A percentile compares a stretch with the other conserved stretches of the same genome.
These are phyloP conservation scores for Pseudoperonospora humuli DNA, from an alignment of 352 stramenopile genomes.

Conservation along the genomic window DNA sequence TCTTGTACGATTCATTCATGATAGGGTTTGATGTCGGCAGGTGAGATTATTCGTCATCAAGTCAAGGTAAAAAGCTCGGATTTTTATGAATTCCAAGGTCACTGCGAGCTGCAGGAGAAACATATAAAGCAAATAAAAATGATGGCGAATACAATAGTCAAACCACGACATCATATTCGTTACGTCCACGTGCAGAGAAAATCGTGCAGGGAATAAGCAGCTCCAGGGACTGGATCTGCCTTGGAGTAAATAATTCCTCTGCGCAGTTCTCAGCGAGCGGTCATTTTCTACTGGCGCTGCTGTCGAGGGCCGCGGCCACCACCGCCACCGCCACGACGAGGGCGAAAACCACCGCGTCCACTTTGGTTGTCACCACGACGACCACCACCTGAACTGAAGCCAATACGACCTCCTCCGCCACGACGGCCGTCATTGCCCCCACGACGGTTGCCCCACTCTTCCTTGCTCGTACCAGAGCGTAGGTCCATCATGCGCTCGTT, in stretches of 20 bases:
- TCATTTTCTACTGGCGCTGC: conserved; percentile 33
- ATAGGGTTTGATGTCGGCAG: conserved; percentile 17
- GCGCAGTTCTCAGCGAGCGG: conserved; percentile 14
- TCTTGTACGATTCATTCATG: conserved; percentile 12
- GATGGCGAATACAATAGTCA: conserved; percentile 11
- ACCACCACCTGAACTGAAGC: conserved; percentile 26
- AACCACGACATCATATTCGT: conserved; percentile 22
- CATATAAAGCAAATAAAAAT: conserved; percentile 28
- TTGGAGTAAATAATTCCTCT: conserved; percentile 8
- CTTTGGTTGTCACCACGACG: conserved; percentile 43
- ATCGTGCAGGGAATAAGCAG: conserved; percentile 9
- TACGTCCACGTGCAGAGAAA: conserved; percentile 13
- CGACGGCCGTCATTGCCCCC: conserved; percentile 30
- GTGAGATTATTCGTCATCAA: conserved; percentile 12
- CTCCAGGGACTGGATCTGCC: conserved; percentile 13
- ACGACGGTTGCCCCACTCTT: conserved; percentile 58
- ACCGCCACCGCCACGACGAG: conserved; percentile 32
- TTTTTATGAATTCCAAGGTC: neutral
- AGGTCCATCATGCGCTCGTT: conserved; percentile 87
- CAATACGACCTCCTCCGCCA: conserved; percentile 31
- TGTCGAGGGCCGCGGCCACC: conserved; percentile 31
- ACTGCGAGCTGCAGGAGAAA: conserved; percentile 9
- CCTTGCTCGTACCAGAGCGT: conserved; percentile 54
- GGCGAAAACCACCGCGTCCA: conserved; percentile 37
- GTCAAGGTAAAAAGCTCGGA: neutral